These are phyloP conservation scores for Microcera coccophila DNA, from an alignment of 2,329 filamentous ascomycete genomes.

Conservation along the genomic window DNA sequence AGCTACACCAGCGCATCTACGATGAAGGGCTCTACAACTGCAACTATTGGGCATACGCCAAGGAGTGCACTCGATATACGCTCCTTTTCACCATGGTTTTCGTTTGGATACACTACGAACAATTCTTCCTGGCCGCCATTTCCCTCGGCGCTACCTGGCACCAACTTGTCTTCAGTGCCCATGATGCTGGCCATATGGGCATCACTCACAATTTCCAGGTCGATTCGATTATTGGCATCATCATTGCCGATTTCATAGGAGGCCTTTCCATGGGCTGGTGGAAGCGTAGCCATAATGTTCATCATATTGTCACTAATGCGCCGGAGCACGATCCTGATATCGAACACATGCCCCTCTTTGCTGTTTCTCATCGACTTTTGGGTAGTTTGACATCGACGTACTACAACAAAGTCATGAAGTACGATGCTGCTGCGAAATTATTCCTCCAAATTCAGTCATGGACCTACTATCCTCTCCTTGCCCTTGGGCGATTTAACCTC, in stretches of 20 bases:
- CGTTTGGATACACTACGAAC: conserved; percentile 56
- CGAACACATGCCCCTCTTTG: conserved; percentile 84
- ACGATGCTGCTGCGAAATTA: conserved; percentile 68
- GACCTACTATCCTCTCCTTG: conserved; percentile 77
- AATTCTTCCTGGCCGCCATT: conserved; percentile 66
- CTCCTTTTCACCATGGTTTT: conserved; percentile 60
- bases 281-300: conserved; percentile 94
- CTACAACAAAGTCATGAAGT: conserved; percentile 76
- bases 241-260: conserved; percentile 85
- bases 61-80: conserved; percentile 70
- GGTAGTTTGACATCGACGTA: conserved; percentile 71
- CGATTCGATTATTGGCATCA: conserved; percentile 82
- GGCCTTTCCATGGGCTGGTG: conserved; percentile 94
- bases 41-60: conserved; percentile 74
- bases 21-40: conserved; percentile 78
- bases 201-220: conserved; percentile 86
- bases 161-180: conserved; percentile 87
- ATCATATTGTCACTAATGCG: conserved; percentile 93
- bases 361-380: conserved; percentile 78
- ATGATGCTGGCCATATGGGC: conserved; percentile 95
- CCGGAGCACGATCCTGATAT: conserved; percentile 97
- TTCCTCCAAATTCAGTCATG: conserved; percentile 73
- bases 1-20: conserved; percentile 66
- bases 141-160: conserved; percentile 88
- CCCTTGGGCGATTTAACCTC: conserved; percentile 81